phyloP scores from a whole-genome alignment of 352 stramenopile genomes.

The Phytophthora nicotianae region DNA sequence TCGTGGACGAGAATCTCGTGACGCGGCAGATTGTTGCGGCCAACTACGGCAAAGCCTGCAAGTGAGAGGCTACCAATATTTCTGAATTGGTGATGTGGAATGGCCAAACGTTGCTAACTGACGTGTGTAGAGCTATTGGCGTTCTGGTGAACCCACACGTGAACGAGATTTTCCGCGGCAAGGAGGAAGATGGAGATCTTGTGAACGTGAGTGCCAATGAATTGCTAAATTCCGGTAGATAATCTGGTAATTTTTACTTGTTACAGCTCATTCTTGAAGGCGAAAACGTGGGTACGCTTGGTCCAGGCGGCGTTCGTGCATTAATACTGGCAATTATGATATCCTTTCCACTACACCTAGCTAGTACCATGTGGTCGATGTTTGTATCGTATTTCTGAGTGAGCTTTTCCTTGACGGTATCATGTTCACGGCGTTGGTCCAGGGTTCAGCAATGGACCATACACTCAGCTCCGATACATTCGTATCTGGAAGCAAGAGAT shows the following conservation, averaged over 20 bases:
- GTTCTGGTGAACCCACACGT: conserved; percentile 68
- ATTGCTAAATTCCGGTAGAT: neutral
- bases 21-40: conserved; percentile 61
- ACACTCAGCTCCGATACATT: conserved; percentile 73
- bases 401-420: conserved; percentile 51
- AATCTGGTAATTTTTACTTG: neutral
- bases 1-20: conserved; percentile 70
- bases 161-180: conserved; percentile 70
- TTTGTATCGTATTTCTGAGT: neutral
- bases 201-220: conserved; percentile 51
- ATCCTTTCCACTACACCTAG: conserved; percentile 48
- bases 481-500: conserved; percentile 85
- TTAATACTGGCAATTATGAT: conserved; percentile 80
- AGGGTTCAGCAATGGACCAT: conserved; percentile 66
- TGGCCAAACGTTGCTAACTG: neutral
- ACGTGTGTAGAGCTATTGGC: conserved; percentile 60
- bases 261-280: conserved; percentile 79
- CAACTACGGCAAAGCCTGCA: conserved; percentile 84
- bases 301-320: conserved; percentile 66
- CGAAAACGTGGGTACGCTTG: conserved; percentile 61
- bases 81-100: neutral
- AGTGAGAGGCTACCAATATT: conserved; percentile 31
- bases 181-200: conserved; percentile 73
- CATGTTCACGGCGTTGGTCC: conserved; percentile 59
- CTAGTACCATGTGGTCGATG: too few species aligned